Conservation (phyloP, 176 grass and related monocot species). For the Triticum urartu region DNA sequence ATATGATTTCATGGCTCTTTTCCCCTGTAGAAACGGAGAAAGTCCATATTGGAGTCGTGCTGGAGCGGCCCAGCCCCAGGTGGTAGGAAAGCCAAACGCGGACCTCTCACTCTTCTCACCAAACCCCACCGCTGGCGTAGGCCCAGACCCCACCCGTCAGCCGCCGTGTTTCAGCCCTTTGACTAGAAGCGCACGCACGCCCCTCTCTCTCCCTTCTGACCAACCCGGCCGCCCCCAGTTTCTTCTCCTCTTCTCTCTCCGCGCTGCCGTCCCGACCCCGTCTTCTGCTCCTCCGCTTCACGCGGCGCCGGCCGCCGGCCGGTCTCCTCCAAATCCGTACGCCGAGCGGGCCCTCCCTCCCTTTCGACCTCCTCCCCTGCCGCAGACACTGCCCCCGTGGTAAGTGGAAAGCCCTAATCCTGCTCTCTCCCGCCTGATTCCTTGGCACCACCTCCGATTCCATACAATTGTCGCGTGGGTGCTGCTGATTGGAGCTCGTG, state of each 20-base stretch:
- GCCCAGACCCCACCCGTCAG: not conserved
- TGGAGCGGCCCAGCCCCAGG: not conserved
- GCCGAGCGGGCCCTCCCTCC: not conserved
- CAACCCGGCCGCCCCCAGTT: constrained; percentile 12
- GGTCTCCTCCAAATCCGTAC: not conserved
- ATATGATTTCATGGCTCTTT: not conserved
- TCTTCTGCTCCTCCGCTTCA: constrained; percentile 5
- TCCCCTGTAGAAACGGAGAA: not conserved
- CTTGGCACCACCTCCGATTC: not conserved
- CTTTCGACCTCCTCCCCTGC: not conserved
- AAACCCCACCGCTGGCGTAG: not conserved
- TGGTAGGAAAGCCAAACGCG: not conserved
- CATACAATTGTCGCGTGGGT: not conserved
- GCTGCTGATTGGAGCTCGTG: not conserved
- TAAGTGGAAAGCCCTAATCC: constrained; percentile 25
- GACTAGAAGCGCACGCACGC: constrained; percentile 16
- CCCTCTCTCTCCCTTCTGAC: constrained; percentile 21
- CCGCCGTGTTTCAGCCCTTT: constrained; percentile 15
- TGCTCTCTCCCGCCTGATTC: not conserved
- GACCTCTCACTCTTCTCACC: not conserved
- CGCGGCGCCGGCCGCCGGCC: not conserved
- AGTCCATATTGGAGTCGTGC: not conserved
- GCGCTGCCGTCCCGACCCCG: constrained; percentile 24
- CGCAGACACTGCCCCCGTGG: not conserved
- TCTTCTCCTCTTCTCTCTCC: constrained; percentile 5